A percentile compares a stretch with the other conserved stretches of the same genome.
Conservation (phyloP, 1,139 yeast genomes). For the Protomyces inundatus region DNA sequence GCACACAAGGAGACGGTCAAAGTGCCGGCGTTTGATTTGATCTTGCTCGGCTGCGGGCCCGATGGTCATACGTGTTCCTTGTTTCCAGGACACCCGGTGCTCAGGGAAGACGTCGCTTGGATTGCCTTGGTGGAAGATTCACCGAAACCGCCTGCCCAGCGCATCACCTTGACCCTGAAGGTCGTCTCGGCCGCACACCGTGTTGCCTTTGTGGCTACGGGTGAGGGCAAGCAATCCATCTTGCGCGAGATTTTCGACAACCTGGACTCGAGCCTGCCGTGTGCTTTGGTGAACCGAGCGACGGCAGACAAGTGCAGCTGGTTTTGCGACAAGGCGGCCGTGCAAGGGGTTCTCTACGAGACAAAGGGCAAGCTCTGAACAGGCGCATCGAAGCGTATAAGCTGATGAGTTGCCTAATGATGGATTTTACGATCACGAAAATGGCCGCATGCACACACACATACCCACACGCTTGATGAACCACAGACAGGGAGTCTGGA, state of each 20-base stretch:
- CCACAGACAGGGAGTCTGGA: too few species aligned
- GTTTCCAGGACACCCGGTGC: constrained; percentile 84
- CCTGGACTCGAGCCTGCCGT: constrained; percentile 94
- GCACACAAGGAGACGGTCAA: constrained; percentile 85
- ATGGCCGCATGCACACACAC: too few species aligned
- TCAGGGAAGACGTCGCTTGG: constrained; percentile 93
- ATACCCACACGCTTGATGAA: too few species aligned
- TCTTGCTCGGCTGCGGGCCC: constrained; percentile 93
- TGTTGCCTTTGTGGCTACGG: constrained; percentile 34
- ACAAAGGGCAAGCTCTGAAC: constrained; percentile 7
- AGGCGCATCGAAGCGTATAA: too few species aligned
- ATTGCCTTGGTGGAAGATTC: constrained; percentile 90
- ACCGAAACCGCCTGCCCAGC: constrained; percentile 79
- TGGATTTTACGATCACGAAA: too few species aligned
- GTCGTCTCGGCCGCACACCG: constrained; percentile 81
- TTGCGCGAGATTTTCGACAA: constrained; percentile 91
- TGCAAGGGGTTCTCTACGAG: constrained; percentile 36
- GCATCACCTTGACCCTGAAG: constrained; percentile 90
- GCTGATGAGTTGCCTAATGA: too few species aligned
- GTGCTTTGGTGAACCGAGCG: constrained; percentile 87
- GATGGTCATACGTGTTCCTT: constrained; percentile 96
- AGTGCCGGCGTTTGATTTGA: constrained; percentile 86
- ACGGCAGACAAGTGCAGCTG: constrained; percentile 96
- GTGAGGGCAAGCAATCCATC: constrained; percentile 88
- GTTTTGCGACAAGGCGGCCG: constrained; percentile 95